Evolutionary conservation across 208 protist genomes (phyloP).

Genomic region (Trypanosoma scelopori): DNA sequence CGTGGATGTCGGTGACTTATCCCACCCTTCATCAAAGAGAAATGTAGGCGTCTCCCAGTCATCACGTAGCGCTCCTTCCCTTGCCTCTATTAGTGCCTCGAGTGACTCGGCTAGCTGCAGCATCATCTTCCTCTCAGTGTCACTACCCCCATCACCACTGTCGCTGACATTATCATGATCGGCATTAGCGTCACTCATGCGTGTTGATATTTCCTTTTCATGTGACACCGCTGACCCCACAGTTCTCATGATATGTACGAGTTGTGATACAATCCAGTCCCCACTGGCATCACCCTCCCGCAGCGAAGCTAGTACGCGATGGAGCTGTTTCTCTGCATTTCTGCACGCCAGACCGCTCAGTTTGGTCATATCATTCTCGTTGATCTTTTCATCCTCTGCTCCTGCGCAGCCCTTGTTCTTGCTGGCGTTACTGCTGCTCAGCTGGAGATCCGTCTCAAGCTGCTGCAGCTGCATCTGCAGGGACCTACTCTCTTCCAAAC

Average conservation of each 20-base stretch:
- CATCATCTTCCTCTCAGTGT: background rate
- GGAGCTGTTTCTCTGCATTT: slow-evolving; percentile 1
- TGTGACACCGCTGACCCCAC: background rate
- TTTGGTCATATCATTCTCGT: background rate
- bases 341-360: slow-evolving; percentile 7
- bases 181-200: background rate
- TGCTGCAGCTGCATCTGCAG: slow-evolving; percentile 21
- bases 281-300: slow-evolving; percentile 6
- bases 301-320: slow-evolving; percentile 6
- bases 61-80: background rate
- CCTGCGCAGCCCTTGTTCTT: background rate
- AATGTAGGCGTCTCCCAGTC: background rate
- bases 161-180: too few species aligned
- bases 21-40: background rate
- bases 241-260: slow-evolving; percentile 6
- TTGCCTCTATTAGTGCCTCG: slow-evolving; percentile 5
- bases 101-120: slow-evolving; percentile 17
- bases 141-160: too few species aligned
- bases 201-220: background rate
- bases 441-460: slow-evolving; percentile 6
- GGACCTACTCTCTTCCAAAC: slow-evolving; percentile 2
- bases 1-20: background rate
- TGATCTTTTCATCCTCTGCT: background rate
- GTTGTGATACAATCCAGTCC: slow-evolving; percentile 20
- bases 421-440: background rate